These are phyloP conservation scores for Penicillium cosmopolitanum DNA, from an alignment of 495 filamentous ascomycete genomes.

Conservation along the genomic window DNA sequence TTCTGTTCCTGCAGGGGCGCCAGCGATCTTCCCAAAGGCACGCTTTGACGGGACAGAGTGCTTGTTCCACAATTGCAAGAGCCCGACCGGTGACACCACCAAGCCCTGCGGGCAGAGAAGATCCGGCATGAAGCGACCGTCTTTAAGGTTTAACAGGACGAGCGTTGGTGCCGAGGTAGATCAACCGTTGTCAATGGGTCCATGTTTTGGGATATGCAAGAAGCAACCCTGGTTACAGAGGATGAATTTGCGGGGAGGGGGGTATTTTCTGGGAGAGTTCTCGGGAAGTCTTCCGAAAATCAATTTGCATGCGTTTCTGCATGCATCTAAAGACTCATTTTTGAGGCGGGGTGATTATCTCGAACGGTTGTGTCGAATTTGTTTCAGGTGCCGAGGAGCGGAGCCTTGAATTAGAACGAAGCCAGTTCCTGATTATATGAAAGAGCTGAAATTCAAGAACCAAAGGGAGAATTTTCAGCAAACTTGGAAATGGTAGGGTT, in stretches of 20 bases:
- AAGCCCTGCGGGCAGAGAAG: background rate
- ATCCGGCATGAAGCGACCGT: background rate
- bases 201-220: background rate
- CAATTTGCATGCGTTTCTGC: background rate
- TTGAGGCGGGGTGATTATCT: background rate
- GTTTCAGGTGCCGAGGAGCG: background rate
- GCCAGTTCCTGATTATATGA: background rate
- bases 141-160: slow-evolving; percentile 2
- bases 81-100: background rate
- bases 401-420: background rate
- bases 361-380: background rate
- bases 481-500: background rate
- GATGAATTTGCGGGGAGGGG: background rate
- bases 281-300: background rate
- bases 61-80: background rate
- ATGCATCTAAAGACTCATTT: slow-evolving; percentile 1
- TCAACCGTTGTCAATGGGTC: slow-evolving; percentile 1
- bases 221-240: background rate
- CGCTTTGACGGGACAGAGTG: background rate
- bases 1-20: background rate
- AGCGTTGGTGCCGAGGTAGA: slow-evolving; percentile 5
- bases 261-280: background rate
- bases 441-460: background rate
- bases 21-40: background rate
- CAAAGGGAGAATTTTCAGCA: background rate